Evolutionary conservation across 2,329 filamentous ascomycete genomes (phyloP).

Genomic region (Botryotinia narcissicola): DNA sequence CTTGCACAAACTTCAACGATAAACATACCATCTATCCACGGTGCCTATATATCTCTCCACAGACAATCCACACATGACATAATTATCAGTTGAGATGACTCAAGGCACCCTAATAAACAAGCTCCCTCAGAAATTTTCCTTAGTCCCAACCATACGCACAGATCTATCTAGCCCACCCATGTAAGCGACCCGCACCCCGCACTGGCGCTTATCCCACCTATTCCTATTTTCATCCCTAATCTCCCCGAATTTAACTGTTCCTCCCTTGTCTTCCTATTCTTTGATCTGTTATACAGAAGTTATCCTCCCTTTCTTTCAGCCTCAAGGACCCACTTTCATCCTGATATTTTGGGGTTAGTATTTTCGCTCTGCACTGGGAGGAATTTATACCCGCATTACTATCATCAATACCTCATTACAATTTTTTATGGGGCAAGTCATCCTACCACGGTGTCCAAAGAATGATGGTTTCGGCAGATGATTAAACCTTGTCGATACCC

Average conservation of each 20-base stretch:
- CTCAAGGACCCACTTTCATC: background rate
- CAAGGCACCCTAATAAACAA: background rate
- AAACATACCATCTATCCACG: background rate
- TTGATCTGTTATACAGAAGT: background rate
- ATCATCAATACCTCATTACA: background rate
- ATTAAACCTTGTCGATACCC: no score
- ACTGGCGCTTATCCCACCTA: background rate
- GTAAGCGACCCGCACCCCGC: background rate
- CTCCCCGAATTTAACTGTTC: background rate
- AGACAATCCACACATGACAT: background rate
- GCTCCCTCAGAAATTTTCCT: background rate
- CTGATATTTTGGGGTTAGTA: background rate
- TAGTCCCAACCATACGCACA: background rate
- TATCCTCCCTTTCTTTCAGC: background rate
- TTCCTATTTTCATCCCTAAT: background rate
- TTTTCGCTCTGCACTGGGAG: background rate
- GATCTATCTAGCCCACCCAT: background rate
- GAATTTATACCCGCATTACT: background rate
- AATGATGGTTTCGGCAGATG: no score
- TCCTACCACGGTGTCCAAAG: no score
- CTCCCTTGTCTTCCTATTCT: background rate
- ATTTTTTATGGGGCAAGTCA: no score
- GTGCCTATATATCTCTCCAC: background rate
- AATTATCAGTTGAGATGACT: background rate
- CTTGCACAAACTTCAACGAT: background rate